These are phyloP conservation scores for Cystobasidium onofrii DNA, from an alignment of 768 basidiomycete genomes.

Conservation along the genomic window DNA sequence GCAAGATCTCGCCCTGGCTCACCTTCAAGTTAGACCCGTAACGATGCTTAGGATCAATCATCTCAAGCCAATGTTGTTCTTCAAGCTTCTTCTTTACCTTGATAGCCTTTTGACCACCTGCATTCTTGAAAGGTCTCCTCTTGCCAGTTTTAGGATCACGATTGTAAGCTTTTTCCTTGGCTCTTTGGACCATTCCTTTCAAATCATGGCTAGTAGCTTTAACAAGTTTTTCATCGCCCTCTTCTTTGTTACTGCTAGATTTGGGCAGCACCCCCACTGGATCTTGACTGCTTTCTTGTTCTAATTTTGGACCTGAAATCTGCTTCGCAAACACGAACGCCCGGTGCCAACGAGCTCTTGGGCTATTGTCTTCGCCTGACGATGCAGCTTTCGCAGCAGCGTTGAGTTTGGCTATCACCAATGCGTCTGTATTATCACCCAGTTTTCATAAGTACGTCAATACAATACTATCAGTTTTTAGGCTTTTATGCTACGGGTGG, in stretches of 20 bases:
- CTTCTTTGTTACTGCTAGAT: not conserved
- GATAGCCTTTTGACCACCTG: slow-evolving; percentile 6
- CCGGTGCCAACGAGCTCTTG: not conserved
- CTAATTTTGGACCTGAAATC: slow-evolving; percentile 10
- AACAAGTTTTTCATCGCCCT: not conserved
- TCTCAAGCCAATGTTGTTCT: slow-evolving; percentile 28
- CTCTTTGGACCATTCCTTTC: not conserved
- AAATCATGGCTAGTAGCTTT: not conserved
- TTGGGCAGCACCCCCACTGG: not conserved
- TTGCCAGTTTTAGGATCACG: slow-evolving; percentile 23
- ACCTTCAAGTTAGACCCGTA: slow-evolving; percentile 28
- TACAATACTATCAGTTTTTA: not conserved
- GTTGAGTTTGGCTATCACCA: not conserved
- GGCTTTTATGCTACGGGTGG: not conserved
- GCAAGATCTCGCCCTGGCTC: not conserved
- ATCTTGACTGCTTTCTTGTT: slow-evolving; percentile 1
- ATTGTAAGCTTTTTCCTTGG: slow-evolving; percentile 4
- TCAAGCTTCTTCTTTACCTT: slow-evolving; percentile 26
- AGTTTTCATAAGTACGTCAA: not conserved
- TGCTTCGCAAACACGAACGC: slow-evolving; percentile 12
- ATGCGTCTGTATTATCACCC: not conserved
- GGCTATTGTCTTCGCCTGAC: not conserved
- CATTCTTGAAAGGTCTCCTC: slow-evolving; percentile 17
- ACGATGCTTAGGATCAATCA: slow-evolving; percentile 25
- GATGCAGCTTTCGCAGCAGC: not conserved